Conservation (phyloP, 2,329 filamentous ascomycete genomes). For the Colletotrichum siamense region DNA sequence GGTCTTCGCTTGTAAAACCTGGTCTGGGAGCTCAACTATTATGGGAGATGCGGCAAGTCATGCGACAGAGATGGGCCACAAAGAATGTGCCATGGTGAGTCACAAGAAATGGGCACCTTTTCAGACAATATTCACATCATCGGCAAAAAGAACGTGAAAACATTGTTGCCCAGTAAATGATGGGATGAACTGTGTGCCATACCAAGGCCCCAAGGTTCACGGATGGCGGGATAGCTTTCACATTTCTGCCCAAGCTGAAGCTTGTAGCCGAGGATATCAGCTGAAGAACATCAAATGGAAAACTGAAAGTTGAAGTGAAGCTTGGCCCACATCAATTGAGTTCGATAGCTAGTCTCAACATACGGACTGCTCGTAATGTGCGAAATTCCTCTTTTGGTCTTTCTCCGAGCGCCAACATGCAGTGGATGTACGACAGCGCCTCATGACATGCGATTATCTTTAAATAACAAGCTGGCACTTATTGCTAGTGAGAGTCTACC, state of each 20-base stretch:
- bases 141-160: not conserved
- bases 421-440: not conserved
- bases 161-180: not conserved
- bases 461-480: not conserved
- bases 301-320: not conserved
- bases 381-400: not conserved
- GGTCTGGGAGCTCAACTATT: not conserved
- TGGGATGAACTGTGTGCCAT: not conserved
- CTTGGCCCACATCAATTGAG: not conserved
- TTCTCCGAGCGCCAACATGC: not conserved
- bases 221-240: not conserved
- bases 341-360: not conserved
- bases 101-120: rapidly evolving
- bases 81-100: not conserved
- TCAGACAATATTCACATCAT: not conserved
- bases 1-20: not conserved
- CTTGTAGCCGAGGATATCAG: not conserved
- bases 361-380: not conserved
- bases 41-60: not conserved
- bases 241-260: not conserved
- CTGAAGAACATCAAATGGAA: not conserved
- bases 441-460: not conserved
- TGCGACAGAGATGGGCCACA: not conserved
- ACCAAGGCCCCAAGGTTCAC: not conserved
- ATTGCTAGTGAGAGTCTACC: rapidly evolving